Conservation (phyloP, 2,329 filamentous ascomycete species). For the Colletotrichum sp. region DNA sequence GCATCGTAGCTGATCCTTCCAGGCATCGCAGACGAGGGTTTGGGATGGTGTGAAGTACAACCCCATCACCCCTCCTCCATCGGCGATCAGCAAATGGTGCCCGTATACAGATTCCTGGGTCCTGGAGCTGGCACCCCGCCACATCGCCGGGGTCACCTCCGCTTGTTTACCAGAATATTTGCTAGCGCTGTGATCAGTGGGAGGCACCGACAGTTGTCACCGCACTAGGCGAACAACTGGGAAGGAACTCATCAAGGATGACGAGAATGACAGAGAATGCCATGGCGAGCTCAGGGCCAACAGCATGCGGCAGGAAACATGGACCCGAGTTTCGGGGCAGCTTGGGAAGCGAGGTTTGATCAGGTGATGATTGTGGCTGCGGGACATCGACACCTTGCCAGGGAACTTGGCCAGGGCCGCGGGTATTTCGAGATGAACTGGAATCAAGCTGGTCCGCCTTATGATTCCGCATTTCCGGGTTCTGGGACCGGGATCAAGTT, state of each 20-base stretch:
- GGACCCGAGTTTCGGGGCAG: neutral
- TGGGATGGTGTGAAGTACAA: neutral
- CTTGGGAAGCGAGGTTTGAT: neutral
- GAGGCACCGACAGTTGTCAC: constrained; percentile 10
- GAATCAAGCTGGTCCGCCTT: neutral
- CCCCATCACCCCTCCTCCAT: neutral
- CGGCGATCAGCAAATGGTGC: constrained; percentile 10
- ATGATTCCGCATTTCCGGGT: neutral
- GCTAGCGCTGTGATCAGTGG: constrained; percentile 20
- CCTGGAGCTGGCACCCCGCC: constrained; percentile 3
- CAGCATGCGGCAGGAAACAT: neutral
- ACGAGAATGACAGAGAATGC: neutral
- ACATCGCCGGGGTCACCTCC: neutral
- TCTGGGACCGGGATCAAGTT: neutral
- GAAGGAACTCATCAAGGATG: neutral
- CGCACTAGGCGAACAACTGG: constrained; percentile 3
- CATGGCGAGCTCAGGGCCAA: neutral
- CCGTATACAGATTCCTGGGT: constrained; percentile 5
- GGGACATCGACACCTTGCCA: neutral
- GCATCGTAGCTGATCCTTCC: constrained; percentile 1
- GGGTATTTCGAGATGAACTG: neutral
- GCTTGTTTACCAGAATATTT: neutral
- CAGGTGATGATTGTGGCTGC: neutral
- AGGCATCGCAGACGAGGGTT: neutral
- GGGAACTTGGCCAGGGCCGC: neutral